Conservation (phyloP, 495 filamentous ascomycete genomes). For the Aspergillus conjunctus region DNA sequence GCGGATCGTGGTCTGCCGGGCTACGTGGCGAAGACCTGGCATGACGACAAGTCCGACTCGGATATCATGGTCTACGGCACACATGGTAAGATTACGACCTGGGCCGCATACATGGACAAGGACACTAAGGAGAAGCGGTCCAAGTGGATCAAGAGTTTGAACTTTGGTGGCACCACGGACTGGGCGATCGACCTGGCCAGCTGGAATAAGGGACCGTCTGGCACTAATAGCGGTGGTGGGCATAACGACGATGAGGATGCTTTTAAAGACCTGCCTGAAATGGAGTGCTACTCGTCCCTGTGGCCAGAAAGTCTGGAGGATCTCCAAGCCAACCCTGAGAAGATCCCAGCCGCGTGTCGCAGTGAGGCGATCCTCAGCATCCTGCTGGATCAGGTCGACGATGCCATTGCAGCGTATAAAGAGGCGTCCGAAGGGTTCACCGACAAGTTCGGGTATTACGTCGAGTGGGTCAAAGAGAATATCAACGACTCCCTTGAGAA, state of each 20-base stretch:
- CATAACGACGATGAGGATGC: neutral
- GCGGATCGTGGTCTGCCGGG: neutral
- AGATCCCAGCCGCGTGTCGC: neutral
- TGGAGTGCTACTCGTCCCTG: neutral
- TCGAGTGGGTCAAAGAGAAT: neutral
- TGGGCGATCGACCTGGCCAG: slow-evolving; percentile 39
- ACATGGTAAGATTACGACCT: neutral
- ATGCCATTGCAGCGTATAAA: neutral
- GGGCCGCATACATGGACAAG: slow-evolving; percentile 43
- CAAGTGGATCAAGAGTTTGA: slow-evolving; percentile 18
- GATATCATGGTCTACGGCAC: neutral
- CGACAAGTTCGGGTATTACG: neutral
- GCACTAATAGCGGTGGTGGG: neutral
- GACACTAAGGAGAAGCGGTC: slow-evolving; percentile 26
- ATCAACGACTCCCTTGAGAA: neutral
- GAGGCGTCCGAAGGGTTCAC: neutral
- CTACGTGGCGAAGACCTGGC: neutral
- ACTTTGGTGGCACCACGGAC: slow-evolving; percentile 36
- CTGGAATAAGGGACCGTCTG: neutral
- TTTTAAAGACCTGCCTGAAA: neutral
- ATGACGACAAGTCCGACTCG: neutral
- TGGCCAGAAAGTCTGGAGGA: neutral
- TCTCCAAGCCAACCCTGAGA: neutral
- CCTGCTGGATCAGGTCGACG: neutral
- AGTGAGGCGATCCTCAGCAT: neutral